phyloP scores from a whole-genome alignment of 257 asterid genomes.

The Cruciata laevipes region DNA sequence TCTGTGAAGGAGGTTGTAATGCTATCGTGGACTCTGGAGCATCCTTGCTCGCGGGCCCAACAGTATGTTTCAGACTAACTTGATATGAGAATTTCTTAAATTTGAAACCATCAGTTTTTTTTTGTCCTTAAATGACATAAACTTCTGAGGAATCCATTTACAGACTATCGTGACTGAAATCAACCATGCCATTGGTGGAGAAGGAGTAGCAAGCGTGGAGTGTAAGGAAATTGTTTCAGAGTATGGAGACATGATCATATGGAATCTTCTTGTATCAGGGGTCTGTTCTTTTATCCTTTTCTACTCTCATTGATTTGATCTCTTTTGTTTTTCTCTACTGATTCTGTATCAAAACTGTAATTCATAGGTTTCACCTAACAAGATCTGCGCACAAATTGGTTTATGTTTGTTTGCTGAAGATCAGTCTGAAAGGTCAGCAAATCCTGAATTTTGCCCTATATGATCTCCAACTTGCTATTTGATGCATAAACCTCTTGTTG shows the following conservation, averaged over 20 bases:
- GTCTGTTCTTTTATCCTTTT: slow-evolving; percentile 23
- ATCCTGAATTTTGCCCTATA: neutral
- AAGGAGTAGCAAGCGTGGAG: slow-evolving; percentile 79
- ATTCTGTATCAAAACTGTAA: neutral
- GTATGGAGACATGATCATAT: slow-evolving; percentile 77
- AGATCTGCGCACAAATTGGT: slow-evolving; percentile 68
- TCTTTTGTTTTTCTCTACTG: neutral
- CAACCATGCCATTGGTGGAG: slow-evolving; percentile 93
- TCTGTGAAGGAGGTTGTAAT: slow-evolving; percentile 77
- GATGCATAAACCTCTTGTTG: neutral
- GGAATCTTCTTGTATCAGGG: slow-evolving; percentile 78
- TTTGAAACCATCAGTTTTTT: neutral
- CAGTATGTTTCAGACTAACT: slow-evolving; percentile 38
- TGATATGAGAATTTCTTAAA: neutral
- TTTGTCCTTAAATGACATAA: neutral
- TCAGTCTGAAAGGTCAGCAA: slow-evolving; percentile 47
- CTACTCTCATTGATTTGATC: neutral
- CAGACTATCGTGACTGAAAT: slow-evolving; percentile 78
- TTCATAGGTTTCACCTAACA: slow-evolving; percentile 61
- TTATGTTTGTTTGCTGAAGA: slow-evolving; percentile 45
- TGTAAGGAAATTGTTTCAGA: slow-evolving; percentile 66
- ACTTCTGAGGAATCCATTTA: neutral
- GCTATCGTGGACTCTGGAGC: slow-evolving; percentile 98
- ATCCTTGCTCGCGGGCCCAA: slow-evolving; percentile 88
- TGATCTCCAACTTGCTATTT: neutral